Conservation (phyloP, 257 asterid species). For the Solanum gandarillasii region DNA sequence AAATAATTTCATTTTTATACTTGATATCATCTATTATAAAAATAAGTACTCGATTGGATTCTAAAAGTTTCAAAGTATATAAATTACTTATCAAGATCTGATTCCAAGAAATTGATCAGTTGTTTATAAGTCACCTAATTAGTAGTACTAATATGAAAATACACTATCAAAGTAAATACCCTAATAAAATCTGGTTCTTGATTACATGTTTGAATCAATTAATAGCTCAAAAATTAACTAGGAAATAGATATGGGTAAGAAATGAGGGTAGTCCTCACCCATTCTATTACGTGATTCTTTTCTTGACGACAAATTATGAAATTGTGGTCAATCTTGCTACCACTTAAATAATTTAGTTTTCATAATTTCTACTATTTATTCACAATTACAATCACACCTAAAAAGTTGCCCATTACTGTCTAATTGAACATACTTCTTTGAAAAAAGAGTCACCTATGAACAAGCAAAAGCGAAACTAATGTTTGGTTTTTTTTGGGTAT, state of each 20-base stretch:
- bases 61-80: background rate
- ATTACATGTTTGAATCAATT: background rate
- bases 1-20: background rate
- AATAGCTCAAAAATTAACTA: background rate
- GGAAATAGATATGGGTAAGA: background rate
- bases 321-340: background rate
- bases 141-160: background rate
- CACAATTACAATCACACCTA: background rate
- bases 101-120: background rate
- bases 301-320: background rate
- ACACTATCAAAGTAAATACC: background rate
- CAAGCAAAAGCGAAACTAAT: background rate
- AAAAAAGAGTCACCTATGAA: background rate
- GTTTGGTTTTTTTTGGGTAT: too few species aligned
- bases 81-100: background rate
- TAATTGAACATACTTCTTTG: background rate
- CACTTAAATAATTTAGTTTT: background rate
- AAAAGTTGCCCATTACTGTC: background rate
- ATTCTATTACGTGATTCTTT: background rate
- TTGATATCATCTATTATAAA: background rate
- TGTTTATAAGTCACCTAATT: background rate
- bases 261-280: background rate
- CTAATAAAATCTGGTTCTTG: background rate
- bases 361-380: background rate
- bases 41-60: background rate